Evolutionary conservation across 371 early-diverging fungal genomes (phyloP).

Genomic region (Lichtheimia ornata): DNA sequence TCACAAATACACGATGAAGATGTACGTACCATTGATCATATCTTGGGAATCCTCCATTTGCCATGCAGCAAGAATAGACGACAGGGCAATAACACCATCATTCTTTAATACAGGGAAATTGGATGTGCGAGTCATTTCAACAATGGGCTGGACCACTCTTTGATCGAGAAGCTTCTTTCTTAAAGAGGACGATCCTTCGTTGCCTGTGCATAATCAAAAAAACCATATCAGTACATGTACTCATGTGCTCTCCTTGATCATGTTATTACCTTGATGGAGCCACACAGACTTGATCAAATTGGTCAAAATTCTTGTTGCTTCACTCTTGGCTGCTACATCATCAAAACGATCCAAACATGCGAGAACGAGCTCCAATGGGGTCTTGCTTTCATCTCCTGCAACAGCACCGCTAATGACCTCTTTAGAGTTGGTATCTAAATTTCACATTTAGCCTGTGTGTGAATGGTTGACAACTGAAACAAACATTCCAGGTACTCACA

Average conservation of each 20-base stretch:
- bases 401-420: slow-evolving; percentile 22
- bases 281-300: slow-evolving; percentile 58
- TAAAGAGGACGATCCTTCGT: slow-evolving; percentile 24
- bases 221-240: not conserved
- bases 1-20: no score
- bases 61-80: slow-evolving; percentile 46
- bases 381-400: not conserved
- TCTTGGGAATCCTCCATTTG: slow-evolving; percentile 11
- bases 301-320: slow-evolving; percentile 62
- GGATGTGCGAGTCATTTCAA: slow-evolving; percentile 53
- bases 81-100: slow-evolving; percentile 62
- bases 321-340: slow-evolving; percentile 61
- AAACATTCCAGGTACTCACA: slow-evolving; percentile 27
- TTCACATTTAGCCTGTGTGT: no score
- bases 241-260: not conserved
- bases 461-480: no score
- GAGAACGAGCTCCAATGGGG: slow-evolving; percentile 33
- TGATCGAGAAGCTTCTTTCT: slow-evolving; percentile 38
- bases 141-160: slow-evolving; percentile 46
- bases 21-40: not conserved
- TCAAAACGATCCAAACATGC: slow-evolving; percentile 55
- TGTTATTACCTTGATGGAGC: slow-evolving; percentile 26
- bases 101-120: slow-evolving; percentile 62
- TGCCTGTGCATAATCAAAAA: not conserved
- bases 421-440: slow-evolving; percentile 36